Base-by-base conservation (phyloP, 192 early-diverging fungal genomes). In the Gaertneriomyces sp. region DNA sequence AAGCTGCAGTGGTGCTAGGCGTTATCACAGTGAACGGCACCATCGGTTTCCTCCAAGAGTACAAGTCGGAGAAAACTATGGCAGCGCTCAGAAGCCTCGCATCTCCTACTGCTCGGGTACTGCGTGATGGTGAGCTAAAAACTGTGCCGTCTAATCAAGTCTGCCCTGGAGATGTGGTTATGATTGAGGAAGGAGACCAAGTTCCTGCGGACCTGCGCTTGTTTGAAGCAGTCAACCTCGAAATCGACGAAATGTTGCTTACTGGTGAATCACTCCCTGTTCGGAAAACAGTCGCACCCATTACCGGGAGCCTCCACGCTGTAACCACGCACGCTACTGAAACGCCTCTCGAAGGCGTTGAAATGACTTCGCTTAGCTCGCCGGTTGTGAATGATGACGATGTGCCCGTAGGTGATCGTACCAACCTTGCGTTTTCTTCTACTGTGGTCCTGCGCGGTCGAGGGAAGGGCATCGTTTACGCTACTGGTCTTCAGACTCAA, bases 231-330 rank as follows among this genome's bases (percentile, higher is more conserved):
- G 70, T 71, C 20, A 71, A 73, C 58, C 39, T 73, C 1, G 69
- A 77, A 71, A 44, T 78, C 42, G 71, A 73, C 62, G 71, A 73
- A 73, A 63, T 49, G 19, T 20, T 78, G 14, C 64, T 73, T 41
- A 73, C 76, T 70, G 71, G 71, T 40, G 71, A 73, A 78, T 73
- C 71, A 25, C 33, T 78, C 12, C 75, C 71, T 6, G 63, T 70
- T 40, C 64, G 12, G 11, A 70, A 70, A 41, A 61, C 43, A 1
- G 71, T 17, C 58, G 45, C 12, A 12, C 16, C 25, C 20, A 20
- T 68, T 19, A 61, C 3, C 1, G 12, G n/a, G 14, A 17, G 1
- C 41, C 53, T 17, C 47, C 12, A 0, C 25, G 25, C 1, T 33
- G 25, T 33, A 33, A 33, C 25, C 1, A 33, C 25, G 25, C 25